Base-by-base conservation (phyloP, 2,329 filamentous ascomycete species). In the Kalmusia sp. region DNA sequence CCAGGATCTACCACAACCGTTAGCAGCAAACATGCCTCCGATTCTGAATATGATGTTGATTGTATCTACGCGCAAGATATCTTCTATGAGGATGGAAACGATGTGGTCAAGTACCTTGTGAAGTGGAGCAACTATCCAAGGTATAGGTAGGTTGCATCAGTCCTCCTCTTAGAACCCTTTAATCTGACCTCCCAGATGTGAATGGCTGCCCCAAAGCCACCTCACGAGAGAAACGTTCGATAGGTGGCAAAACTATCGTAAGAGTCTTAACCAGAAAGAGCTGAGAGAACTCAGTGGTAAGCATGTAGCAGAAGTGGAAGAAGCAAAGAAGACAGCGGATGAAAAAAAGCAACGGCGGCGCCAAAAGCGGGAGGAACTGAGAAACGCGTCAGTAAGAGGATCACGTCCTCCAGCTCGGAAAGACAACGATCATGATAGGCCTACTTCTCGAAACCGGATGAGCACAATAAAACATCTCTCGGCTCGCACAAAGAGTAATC, bases 71-170 rank as follows among this genome's bases (percentile, higher is more conserved):
- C 64, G 1, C 63, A 70, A 37, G 72, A 73, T 14, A 78, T 89
- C 28, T 69, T 85, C 15, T 77, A 78, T 62, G 72, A 60, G 1
- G 55, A 69, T 7, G 49, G 65, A 3, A 58, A 75, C 4, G 68
- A 68, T 9, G 72, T 27, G 11, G 3, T 49, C 72, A 62, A 50
- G 21, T 91, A 85, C 64, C 79, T 92, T 1, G 81, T 90, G 19
- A 80, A 84, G 54, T 92, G 88, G 89, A 75, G 78, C 22, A 80
- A 77, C 2, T 92, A 87, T 63, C 76, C 79, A 1, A 56, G 86
- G 24, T 52, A 70, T 35, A 48, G 57, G 66, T 69, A 59, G 54
- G 57, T 33, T n/a, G n/a, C 9, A 8, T 3, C 28, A 27, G 24
- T 3, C 21, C 27, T 34, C 4, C 41, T 14, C 17, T 45, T 6